Base-by-base conservation (phyloP, 257 asterid species). In the Capsicum pubescens region DNA sequence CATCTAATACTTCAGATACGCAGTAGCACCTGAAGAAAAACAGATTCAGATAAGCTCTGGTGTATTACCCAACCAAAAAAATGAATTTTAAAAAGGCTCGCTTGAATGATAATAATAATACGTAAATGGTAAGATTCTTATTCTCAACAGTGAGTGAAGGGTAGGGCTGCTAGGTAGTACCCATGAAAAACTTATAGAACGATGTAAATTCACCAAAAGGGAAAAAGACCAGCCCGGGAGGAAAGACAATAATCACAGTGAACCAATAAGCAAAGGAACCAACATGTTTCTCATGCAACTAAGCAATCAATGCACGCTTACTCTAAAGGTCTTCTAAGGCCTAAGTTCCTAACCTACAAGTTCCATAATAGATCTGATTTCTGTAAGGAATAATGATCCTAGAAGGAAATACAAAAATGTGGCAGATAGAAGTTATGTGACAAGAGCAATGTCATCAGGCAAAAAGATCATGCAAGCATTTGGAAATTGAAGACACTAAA, bases 21-120 rank as follows among this genome's bases (percentile, higher is more conserved):
- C 91, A 95, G 84, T 86, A 92, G 87, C 94, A 91, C 96, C 98
- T 95, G 86, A 61, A 83, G 52, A 78, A 85, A 74, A 69, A 19
- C 6, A 81, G 26, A 83, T 87, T 56, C 64, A 39, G 50, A 80
- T 58, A 15, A 66, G n/a, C 32, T 32, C 64, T 52, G 63, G 61
- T 55, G 14, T 77, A 77, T 54, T 76, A 44, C 82, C 82, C 61
- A 54, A 54, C 44, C 16, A 71, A 77, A 55, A 55, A 32, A 17
- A 54, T 14, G 48, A 52, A 76, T 11, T 4, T 32, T 14, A 15
- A 76, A 64, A 54, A 76, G 64, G 81, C 48, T 54, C 52, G 4
- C 26, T 54, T 76, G 81, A 52, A 76, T 76, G 64, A 76, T 7
- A 7, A 76, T 14, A 52, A 21, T 14, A 76, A 26, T 26, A 74